phyloP scores from a whole-genome alignment of 2,329 filamentous ascomycete genomes.

The Apiospora sp. region DNA sequence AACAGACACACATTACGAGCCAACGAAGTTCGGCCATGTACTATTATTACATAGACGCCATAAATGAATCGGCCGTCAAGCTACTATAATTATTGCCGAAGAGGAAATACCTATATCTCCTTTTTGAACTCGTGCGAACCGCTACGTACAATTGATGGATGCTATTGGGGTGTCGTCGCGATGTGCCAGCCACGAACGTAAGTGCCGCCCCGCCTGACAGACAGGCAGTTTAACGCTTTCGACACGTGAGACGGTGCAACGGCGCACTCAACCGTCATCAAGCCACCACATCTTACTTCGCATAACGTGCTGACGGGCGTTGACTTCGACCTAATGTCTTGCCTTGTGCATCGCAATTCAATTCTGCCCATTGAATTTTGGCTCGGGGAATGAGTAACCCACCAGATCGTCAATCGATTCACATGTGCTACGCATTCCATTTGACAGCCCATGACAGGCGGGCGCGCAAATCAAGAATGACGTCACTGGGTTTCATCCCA shows the following conservation, averaged over 20 bases:
- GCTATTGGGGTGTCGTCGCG: background rate
- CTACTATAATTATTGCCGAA: background rate
- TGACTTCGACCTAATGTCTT: too few relatives aligned
- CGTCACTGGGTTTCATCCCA: slow-evolving; percentile 14
- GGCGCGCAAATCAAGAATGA: background rate
- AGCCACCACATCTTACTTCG: background rate
- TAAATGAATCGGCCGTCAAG: background rate
- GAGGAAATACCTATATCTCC: background rate
- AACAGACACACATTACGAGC: background rate
- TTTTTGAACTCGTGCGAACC: background rate
- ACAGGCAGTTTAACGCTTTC: background rate
- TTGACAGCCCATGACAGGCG: background rate
- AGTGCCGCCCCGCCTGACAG: background rate
- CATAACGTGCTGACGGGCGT: too few relatives aligned
- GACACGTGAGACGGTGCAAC: background rate
- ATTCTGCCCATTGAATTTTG: background rate
- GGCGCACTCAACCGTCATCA: too few relatives aligned
- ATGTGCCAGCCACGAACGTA: background rate
- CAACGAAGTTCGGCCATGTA: slow-evolving; percentile 1
- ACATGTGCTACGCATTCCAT: background rate
- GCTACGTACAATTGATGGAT: background rate
- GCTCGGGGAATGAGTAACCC: background rate
- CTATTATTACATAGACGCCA: slow-evolving; percentile 2
- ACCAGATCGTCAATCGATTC: background rate
- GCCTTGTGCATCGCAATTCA: background rate